Evolutionary conservation across 2,329 filamentous ascomycete species (phyloP), one percentile per base, ranked within the genome.

Genomic region (Diaporthe batatas): DNA sequence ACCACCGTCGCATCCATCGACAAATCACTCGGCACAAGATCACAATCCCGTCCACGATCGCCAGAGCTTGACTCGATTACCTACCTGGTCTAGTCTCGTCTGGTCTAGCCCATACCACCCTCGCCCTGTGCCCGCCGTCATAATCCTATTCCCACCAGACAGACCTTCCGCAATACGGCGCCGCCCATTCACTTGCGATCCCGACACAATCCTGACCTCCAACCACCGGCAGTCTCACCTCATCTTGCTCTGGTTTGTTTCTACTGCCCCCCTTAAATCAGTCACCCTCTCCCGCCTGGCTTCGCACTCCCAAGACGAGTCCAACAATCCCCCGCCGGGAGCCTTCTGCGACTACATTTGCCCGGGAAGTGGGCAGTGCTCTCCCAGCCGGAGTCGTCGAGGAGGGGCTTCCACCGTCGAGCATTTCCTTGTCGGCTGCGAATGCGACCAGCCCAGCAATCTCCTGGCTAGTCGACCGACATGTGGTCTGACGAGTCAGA

Each of bases 401-500:
- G n/a, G 62, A 67, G 62, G 62, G 62, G 47, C 62, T 25, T 29
- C n/a, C 62, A n/a, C 44, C 34, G 18, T 54, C 29, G 12, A 62
- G 10, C 55, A 62, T 25, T 34, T 44, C 44, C 23, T 44, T 25
- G 55, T 58, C 68, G 44, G 44, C 49, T 70, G 71, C 73, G 73
- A 57, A 74, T 74, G 73, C 73, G 44, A 62, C 54, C 67, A 64
- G 53, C 32, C 53, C 51, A 58, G 47, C 58, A 47, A 16, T 29
- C 29, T 70, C 65, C 47, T 62, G 51, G 71, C 65, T 73, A 72
- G 72, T 72, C 67, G 73, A 68, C 73, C 73, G 72, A 73, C 67
- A 74, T 74, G 73, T 74, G 73, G 73, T 73, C 73, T 47, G 73
- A 74, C 67, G 65, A 74, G 58, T 72, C 71, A 53, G 73, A 74